These are phyloP conservation scores for Apiospora saccharicola DNA, from an alignment of 2,329 filamentous ascomycete genomes.

Conservation along the genomic window DNA sequence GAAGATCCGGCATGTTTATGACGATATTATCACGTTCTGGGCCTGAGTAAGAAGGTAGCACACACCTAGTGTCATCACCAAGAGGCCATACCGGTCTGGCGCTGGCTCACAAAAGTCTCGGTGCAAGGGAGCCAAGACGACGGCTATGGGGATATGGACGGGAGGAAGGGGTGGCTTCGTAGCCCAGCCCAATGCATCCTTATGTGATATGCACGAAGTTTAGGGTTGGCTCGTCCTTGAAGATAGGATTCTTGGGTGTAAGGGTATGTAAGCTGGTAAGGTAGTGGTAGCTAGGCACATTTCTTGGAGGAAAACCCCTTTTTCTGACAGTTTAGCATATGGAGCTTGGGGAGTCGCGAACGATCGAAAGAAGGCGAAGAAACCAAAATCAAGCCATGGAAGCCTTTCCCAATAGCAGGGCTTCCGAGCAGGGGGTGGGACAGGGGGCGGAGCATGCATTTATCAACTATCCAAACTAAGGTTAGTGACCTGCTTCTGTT, in stretches of 20 bases:
- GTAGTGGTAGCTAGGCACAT: no score
- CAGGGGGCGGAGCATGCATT: slow-evolving; percentile 19
- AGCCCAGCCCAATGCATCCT: not conserved
- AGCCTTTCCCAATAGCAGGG: slow-evolving; percentile 11
- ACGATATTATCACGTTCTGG: slow-evolving; percentile 13
- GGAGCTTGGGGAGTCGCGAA: slow-evolving; percentile 13
- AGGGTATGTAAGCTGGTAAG: not conserved
- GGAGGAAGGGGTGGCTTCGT: not conserved
- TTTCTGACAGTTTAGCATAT: not conserved
- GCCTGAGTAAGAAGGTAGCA: not conserved
- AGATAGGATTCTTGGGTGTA: not conserved
- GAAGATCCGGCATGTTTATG: slow-evolving; percentile 14
- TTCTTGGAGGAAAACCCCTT: slow-evolving; percentile 10
- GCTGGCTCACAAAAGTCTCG: slow-evolving; percentile 7
- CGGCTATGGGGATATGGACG: no score
- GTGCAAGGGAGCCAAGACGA: slow-evolving; percentile 4
- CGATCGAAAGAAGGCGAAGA: slow-evolving; percentile 15
- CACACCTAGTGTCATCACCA: not conserved
- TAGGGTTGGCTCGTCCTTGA: not conserved
- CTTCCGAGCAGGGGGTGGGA: not conserved
- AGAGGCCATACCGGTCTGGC: not conserved
- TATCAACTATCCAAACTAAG: not conserved
- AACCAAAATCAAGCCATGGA: slow-evolving; percentile 11
- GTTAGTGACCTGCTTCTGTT: not conserved
- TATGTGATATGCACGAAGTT: not conserved